Conservation (phyloP, 768 basidiomycete genomes). For the Amanita rubescens region DNA sequence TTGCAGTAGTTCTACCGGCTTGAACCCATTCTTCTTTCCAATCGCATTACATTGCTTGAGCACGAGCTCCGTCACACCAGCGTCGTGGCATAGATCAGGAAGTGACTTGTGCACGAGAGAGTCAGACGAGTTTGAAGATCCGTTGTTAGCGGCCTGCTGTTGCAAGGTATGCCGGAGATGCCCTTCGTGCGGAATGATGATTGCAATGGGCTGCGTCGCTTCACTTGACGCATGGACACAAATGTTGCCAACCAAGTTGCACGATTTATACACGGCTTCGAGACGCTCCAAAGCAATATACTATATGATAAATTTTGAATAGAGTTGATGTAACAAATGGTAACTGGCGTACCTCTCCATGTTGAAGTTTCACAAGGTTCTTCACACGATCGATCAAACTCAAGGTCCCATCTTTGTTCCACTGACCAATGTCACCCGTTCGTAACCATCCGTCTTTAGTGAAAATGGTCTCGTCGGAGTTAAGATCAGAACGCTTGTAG, state of each 20-base stretch:
- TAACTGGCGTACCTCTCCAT: constrained; percentile 55
- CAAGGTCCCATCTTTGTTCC: constrained; percentile 89
- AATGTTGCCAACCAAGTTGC: constrained; percentile 71
- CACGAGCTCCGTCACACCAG: constrained; percentile 50
- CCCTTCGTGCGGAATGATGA: constrained; percentile 74
- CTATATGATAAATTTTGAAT: constrained; percentile 23
- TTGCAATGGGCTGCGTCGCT: constrained; percentile 78
- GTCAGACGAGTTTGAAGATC: neutral
- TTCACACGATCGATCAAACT: constrained; percentile 88
- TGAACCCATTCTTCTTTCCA: constrained; percentile 85
- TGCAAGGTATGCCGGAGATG: constrained; percentile 61
- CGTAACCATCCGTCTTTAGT: constrained; percentile 89
- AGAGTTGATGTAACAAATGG: neutral
- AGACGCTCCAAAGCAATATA: constrained; percentile 91
- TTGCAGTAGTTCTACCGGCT: constrained; percentile 68
- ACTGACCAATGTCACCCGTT: constrained; percentile 93
- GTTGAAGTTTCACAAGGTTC: constrained; percentile 83
- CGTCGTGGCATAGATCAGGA: constrained; percentile 46
- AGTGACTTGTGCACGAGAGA: constrained; percentile 29
- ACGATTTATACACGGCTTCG: constrained; percentile 82
- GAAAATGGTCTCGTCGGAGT: constrained; percentile 75
- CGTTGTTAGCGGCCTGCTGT: neutral
- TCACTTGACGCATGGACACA: constrained; percentile 75
- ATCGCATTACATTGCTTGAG: constrained; percentile 69
- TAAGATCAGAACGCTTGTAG: constrained; percentile 88